These are phyloP conservation scores for Coemansia sp. DNA, from an alignment of 192 early-diverging fungal species.

Conservation along the genomic window DNA sequence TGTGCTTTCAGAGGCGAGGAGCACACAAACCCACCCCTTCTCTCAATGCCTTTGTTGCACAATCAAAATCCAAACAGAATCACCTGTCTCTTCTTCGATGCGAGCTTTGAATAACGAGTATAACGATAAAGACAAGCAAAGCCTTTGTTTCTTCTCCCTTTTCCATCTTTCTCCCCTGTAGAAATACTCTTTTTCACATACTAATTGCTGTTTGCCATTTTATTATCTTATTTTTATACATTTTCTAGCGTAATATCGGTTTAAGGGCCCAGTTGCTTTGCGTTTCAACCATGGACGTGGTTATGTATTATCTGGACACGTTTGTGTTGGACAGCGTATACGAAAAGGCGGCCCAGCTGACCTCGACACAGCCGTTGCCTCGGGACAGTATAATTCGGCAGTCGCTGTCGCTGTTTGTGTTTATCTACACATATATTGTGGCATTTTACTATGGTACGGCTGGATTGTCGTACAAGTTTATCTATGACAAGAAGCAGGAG, in stretches of 20 bases:
- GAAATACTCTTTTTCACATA: no score
- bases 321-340: slow-evolving; percentile 65
- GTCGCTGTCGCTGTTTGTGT: slow-evolving; percentile 64
- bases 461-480: slow-evolving; percentile 70
- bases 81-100: no score
- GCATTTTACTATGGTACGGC: slow-evolving; percentile 82
- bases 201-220: neutral
- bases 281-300: slow-evolving; percentile 57
- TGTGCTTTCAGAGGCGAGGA: slow-evolving; percentile 1
- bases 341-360: slow-evolving; percentile 48
- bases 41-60: no score
- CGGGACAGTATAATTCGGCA: slow-evolving; percentile 71
- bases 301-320: slow-evolving; percentile 61
- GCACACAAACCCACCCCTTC: no score
- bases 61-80: no score
- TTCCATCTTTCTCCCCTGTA: no score
- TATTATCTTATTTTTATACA: no score
- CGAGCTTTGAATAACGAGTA: no score
- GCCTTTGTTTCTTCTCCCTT: no score
- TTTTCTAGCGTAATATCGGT: no score
- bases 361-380: slow-evolving; percentile 36
- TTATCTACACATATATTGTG: slow-evolving; percentile 67
- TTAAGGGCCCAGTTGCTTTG: neutral
- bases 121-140: no score
- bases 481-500: slow-evolving; percentile 87